Evolutionary conservation across 1,284 basidiomycete genomes (phyloP), one percentile per base, ranked within the genome.

Genomic region (Kwoniella shivajii): DNA sequence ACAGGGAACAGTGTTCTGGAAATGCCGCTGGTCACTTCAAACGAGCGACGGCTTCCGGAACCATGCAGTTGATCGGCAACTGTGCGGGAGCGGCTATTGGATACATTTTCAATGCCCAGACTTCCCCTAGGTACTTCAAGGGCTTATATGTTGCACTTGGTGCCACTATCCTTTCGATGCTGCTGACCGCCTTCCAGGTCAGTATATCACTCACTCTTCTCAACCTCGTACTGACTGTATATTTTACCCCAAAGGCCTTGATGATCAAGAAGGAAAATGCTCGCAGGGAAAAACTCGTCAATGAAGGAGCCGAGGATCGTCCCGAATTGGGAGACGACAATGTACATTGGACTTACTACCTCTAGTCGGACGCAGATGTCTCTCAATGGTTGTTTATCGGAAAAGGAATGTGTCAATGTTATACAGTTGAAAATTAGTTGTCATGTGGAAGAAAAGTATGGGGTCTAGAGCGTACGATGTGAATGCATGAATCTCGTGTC

Each of bases 21-120:
- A 60, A 60, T 27, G 38, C 47, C 11, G 53, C 51, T 7, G 58
- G 56, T 3, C 60, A 64, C 38, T 66, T 60, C 51, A 61, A 60
- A 41, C 50, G 65, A 18, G 58, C 60, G 0, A 43, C 47, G 33
- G 34, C 37, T 44, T 33, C 52, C 22, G 41, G 62, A 33, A 36
- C 54, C 20, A 57, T 53, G 24, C 56, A 57, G 36, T 48, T 64
- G 10, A 47, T 64, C 39, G 62, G 59, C 22, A 59, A 56, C 33
- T 56, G 47, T 4, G 38, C 54, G 2, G 54, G 54, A 10, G 54
- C 54, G 3, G 53, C 49, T 46, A 46, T 61, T 13, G 59, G 59
- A 18, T 57, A 49, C 46, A 61, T 61, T 42, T 61, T 50, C 43
- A 54, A 46, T n/a, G 18, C 50, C 9, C 38, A 48, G 18, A 33